Conservation (phyloP, 805 yeast species). For the Metschnikowia reukaufii region DNA sequence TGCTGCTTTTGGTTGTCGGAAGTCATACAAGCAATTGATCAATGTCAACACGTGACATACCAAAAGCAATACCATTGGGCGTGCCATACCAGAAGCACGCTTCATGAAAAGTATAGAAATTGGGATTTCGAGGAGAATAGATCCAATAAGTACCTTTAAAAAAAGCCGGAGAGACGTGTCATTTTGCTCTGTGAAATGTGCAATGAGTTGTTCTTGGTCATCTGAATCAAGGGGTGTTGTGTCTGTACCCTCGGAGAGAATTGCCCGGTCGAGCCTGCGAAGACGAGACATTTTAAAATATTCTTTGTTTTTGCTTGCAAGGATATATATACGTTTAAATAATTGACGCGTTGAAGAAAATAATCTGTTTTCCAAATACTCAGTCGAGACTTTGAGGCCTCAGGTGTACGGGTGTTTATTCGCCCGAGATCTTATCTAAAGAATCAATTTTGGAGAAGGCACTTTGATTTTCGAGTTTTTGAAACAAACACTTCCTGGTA, state of each 20-base stretch:
- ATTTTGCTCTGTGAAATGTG: constrained; percentile 18
- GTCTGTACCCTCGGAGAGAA: constrained; percentile 19
- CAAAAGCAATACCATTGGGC: constrained; percentile 7
- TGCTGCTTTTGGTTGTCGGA: constrained; percentile 5
- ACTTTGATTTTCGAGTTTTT: neutral
- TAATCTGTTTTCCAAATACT: no score
- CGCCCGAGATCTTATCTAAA: no score
- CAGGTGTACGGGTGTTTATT: no score
- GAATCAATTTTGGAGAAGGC: neutral
- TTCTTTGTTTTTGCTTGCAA: neutral
- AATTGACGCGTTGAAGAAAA: no score
- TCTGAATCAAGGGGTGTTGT: constrained; percentile 22
- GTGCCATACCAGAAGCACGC: constrained; percentile 2
- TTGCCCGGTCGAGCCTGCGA: constrained; percentile 23
- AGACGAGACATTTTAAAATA: constrained; percentile 20
- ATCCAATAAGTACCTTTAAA: constrained; percentile 12
- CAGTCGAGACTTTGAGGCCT: no score
- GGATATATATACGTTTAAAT: no score
- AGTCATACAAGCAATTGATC: constrained; percentile 16
- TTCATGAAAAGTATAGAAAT: constrained; percentile 14
- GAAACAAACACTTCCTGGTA: no score
- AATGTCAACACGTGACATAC: constrained; percentile 14
- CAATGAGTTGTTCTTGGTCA: constrained; percentile 25
- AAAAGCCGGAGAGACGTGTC: constrained; percentile 10
- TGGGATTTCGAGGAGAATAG: constrained; percentile 20